A percentile compares a stretch with the other conserved stretches of the same genome.
Conservation (phyloP, 164 flowering plant species). For the Nymphaea thermarum region DNA sequence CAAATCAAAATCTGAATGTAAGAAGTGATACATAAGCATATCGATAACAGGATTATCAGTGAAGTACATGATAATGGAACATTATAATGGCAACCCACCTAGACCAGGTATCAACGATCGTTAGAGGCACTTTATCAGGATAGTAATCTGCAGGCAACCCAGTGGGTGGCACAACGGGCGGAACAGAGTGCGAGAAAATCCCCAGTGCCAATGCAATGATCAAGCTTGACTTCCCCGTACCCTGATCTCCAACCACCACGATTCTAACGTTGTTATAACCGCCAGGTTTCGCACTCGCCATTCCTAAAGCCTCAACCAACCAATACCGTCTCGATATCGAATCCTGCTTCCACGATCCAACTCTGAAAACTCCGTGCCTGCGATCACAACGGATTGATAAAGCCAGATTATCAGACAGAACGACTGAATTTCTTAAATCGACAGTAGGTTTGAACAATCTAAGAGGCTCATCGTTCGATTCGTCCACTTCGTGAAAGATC, state of each 20-base stretch:
- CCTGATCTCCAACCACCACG: conserved; percentile 72
- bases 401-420: neutral
- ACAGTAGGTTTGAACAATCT: neutral
- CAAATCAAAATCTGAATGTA: too few species aligned
- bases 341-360: neutral
- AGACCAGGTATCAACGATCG: conserved; percentile 68
- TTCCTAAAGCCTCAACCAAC: neutral
- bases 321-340: neutral
- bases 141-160: conserved; percentile 61
- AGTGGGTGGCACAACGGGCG: conserved; percentile 62
- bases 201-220: conserved; percentile 62
- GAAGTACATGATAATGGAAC: neutral
- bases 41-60: neutral
- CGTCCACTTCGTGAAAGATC: neutral
- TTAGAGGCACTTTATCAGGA: conserved; percentile 72
- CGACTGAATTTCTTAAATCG: neutral
- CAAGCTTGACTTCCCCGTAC: conserved; percentile 77
- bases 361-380: neutral
- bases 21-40: neutral
- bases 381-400: neutral
- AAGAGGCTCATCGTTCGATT: neutral
- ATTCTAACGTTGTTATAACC: conserved; percentile 40
- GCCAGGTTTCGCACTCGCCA: conserved; percentile 4
- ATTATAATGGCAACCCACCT: conserved; percentile 22
- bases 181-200: conserved; percentile 43